Evolutionary conservation across 2,329 filamentous ascomycete species (phyloP).

Genomic region (Exophiala oligosperma): DNA sequence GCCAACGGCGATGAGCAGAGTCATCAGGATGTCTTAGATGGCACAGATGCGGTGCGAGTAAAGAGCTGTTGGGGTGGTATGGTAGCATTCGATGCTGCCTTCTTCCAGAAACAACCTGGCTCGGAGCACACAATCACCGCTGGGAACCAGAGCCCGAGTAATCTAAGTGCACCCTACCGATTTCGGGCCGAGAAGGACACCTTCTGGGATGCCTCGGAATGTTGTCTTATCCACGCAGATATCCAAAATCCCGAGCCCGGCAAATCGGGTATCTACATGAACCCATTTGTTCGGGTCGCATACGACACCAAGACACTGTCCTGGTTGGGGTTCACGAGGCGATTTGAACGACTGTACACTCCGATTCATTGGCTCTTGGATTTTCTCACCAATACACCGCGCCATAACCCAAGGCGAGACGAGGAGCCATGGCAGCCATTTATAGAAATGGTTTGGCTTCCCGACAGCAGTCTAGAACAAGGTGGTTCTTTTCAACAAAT

Average conservation of each 20-base stretch:
- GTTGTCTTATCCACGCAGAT: constrained; percentile 59
- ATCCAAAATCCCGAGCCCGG: constrained; percentile 41
- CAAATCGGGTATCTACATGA: constrained; percentile 67
- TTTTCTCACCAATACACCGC: constrained; percentile 57
- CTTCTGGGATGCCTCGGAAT: constrained; percentile 65
- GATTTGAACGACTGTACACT: constrained; percentile 66
- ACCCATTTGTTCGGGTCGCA: constrained; percentile 71
- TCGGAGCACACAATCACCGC: constrained; percentile 15
- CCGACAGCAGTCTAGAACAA: constrained; percentile 31
- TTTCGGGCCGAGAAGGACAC: constrained; percentile 61
- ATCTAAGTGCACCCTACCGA: constrained; percentile 38
- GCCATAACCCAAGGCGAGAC: constrained; percentile 59
- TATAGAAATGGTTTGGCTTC: constrained; percentile 44
- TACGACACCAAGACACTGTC: constrained; percentile 60
- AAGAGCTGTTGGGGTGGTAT: constrained; percentile 78
- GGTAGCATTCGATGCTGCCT: constrained; percentile 53
- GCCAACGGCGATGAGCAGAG: constrained; percentile 51
- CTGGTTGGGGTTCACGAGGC: constrained; percentile 61
- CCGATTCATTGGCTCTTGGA: constrained; percentile 61
- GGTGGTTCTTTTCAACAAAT: constrained; percentile 42
- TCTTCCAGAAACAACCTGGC: constrained; percentile 38
- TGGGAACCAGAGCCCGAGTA: constrained; percentile 21
- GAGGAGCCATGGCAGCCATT: constrained; percentile 58
- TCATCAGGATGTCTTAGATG: constrained; percentile 62
- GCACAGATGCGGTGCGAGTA: constrained; percentile 63